Conservation (phyloP, 176 grass and related monocot genomes). For the Luzula sylvatica region DNA sequence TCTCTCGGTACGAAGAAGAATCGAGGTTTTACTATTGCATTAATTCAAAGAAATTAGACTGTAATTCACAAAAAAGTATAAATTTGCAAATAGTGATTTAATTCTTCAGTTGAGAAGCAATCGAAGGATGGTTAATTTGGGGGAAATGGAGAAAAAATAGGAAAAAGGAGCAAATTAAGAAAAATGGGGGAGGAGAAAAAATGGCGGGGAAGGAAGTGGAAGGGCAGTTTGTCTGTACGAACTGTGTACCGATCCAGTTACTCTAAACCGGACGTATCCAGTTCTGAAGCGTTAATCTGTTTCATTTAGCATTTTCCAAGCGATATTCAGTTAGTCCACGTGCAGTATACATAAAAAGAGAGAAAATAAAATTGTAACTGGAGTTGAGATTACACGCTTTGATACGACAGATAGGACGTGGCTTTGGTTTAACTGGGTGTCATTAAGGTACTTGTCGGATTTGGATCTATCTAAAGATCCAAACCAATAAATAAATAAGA, state of each 20-base stretch:
- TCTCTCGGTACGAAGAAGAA: background rate
- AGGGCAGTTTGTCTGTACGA: background rate
- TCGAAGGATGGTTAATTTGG: background rate
- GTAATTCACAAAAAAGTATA: background rate
- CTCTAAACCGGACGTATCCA: background rate
- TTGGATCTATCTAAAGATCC: background rate
- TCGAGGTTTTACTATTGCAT: background rate
- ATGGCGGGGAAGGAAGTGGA: background rate
- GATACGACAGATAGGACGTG: background rate
- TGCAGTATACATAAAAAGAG: background rate
- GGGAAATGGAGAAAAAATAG: background rate
- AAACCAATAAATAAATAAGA: background rate
- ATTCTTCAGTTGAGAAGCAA: background rate
- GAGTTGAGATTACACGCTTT: background rate
- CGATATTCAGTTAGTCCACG: background rate
- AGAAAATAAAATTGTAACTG: background rate
- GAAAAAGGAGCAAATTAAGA: background rate
- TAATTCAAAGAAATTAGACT: background rate
- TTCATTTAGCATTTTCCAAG: no score
- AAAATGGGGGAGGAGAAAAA: background rate
- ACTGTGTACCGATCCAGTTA: background rate
- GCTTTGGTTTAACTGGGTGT: no score
- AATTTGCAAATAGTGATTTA: background rate
- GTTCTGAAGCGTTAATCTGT: background rate
- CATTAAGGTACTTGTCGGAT: background rate